phyloP scores from a whole-genome alignment of 345 rosid genomes.

The Gossypium sturtianum region DNA sequence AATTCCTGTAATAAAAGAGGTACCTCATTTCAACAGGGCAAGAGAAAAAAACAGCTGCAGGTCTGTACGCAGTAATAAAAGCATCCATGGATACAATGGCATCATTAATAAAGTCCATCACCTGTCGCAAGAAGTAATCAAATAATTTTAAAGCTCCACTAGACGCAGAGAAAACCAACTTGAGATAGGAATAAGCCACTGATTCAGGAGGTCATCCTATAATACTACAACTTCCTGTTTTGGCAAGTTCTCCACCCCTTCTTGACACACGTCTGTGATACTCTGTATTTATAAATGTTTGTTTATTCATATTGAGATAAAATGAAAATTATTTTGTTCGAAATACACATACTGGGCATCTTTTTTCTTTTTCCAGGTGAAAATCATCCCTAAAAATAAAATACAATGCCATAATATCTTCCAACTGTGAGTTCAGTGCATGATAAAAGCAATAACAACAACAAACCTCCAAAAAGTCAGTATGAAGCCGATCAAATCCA shows the following conservation, averaged over 20 bases:
- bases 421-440: background rate
- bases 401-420: background rate
- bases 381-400: background rate
- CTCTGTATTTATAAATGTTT: background rate
- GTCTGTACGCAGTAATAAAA: slow-evolving; percentile 56
- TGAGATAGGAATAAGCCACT: slow-evolving; percentile 4
- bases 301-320: background rate
- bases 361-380: background rate
- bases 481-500: slow-evolving; percentile 35
- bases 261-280: background rate
- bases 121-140: slow-evolving; percentile 33
- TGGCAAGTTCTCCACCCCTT: background rate
- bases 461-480: slow-evolving; percentile 76
- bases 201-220: background rate
- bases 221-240: background rate
- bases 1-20: slow-evolving; percentile 11
- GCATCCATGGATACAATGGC: slow-evolving; percentile 88
- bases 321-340: background rate
- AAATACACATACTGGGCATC: background rate
- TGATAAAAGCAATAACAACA: slow-evolving; percentile 7
- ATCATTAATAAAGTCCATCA: slow-evolving; percentile 96
- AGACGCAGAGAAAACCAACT: background rate
- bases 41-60: slow-evolving; percentile 63
- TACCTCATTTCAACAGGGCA: slow-evolving; percentile 77
- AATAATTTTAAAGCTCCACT: slow-evolving; percentile 1